Base-by-base conservation (phyloP, 108 stramenopile species). In the Stephanodiscus triporus region DNA sequence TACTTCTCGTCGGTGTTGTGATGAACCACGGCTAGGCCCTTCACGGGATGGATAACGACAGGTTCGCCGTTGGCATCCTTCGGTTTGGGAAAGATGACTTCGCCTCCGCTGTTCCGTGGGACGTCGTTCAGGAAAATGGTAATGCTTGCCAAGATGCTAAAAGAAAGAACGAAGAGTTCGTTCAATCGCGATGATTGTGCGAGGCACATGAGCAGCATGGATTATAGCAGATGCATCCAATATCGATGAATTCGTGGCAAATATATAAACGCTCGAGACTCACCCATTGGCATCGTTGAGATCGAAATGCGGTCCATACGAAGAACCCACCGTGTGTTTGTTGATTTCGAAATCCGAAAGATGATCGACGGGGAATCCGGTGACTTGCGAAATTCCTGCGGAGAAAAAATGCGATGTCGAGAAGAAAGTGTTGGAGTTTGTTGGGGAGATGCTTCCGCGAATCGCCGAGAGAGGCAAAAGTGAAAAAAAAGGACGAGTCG, bases 21-120 rank as follows among this genome's bases (percentile, higher is more conserved):
- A 83, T 93, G 91, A 43, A 96, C 91, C 16, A 96, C 81, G 10
- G 92, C 95, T 77, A 96, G 58, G 14, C 92, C 92, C 73, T 83
- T 84, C 66, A 66, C 84, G 40, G 95, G 89, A 8, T 51, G 42
- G 38, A 96, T 73, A 49, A 87, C 79, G 36, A 94, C 68, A 23
- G 95, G 92, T 27, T 69, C 66, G 17, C 70, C 70, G 20, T 43
- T 19, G 57, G 84, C 87, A 55, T 80, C 72, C 29, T 32, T 51
- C 29, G 81, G 82, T 19, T 62, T 68, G 5, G 89, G 86, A 72
- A 82, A 94, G 20, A 94, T 78, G 16, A 94, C 40, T 37, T 87
- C 73, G n/a, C 86, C 89, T 23, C 82, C 70, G 7, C 76, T 29
- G 3, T 68, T 78, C 40, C 66, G 75, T 13, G 62, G 70, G 4